Conservation (phyloP, 2,329 filamentous ascomycete species). For the Colletotrichum incanum region DNA sequence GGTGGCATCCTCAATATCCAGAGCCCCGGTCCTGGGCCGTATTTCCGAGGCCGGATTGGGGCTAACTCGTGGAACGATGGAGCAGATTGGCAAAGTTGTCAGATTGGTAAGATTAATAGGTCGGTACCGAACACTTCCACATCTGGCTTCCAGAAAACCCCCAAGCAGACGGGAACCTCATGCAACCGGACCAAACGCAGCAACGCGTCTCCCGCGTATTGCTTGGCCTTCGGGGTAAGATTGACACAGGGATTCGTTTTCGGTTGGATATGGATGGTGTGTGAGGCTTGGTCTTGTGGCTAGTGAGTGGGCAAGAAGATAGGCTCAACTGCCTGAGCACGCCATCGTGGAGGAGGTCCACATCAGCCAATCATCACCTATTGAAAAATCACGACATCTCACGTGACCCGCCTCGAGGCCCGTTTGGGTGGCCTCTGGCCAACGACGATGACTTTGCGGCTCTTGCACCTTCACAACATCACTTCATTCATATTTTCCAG, state of each 20-base stretch:
- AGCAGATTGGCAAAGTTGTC: constrained; percentile 21
- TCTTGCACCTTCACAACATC: constrained; percentile 40
- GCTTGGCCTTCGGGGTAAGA: neutral
- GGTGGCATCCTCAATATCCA: constrained; percentile 29
- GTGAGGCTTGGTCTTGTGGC: constrained; percentile 26
- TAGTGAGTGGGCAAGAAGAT: neutral
- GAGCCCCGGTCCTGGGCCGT: neutral
- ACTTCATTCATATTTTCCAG: constrained; percentile 3
- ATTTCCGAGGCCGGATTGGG: constrained; percentile 11
- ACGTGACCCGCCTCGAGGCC: constrained; percentile 36
- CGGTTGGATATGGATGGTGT: neutral
- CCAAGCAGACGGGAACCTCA: constrained; percentile 5
- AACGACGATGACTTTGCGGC: constrained; percentile 37
- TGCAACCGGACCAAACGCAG: constrained; percentile 9
- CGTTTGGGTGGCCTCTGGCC: constrained; percentile 36
- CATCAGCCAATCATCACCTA: constrained; percentile 34
- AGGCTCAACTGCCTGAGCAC: constrained; percentile 23
- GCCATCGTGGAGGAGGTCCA: constrained; percentile 31
- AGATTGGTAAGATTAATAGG: constrained; percentile 15
- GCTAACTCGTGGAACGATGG: constrained; percentile 10
- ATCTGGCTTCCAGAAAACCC: neutral
- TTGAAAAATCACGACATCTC: constrained; percentile 45
- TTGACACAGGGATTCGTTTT: constrained; percentile 30
- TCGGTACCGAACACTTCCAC: constrained; percentile 34
- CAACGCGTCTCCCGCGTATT: constrained; percentile 30